Base-by-base conservation (phyloP, 768 basidiomycete genomes). In the Fomitopsis pulvina region DNA sequence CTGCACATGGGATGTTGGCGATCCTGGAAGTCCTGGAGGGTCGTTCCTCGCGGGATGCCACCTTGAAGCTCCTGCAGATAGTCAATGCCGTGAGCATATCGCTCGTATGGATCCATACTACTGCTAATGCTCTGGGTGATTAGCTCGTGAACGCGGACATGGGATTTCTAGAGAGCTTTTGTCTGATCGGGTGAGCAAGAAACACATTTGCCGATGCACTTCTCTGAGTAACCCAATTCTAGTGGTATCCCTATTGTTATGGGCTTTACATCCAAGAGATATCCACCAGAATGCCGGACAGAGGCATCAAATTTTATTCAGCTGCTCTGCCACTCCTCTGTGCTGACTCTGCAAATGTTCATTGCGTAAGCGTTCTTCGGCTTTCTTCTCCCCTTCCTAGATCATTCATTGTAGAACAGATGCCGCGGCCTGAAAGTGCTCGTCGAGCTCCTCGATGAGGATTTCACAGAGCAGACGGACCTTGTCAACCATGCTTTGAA, bases 201-300 rank as follows among this genome's bases (percentile, higher is more conserved):
- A n/a, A 22, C 24, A 32, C 32, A 22, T 28, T 41, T 22, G 28
- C 26, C 20, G 41, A 12, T 21, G 48, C n/a, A 34, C 50, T 26
- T 48, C 38, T 29, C 20, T 28, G 2, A 42, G 40, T 50, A 18
- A 32, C 38, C 22, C 54, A 7, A 12, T 14, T 29, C 11, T 49
- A 87, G 92, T 26, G 95, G 95, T 12, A 97, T 97, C 53, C 93
- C 96, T 12, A 87, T 97, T 14, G 85, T 98, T 72, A 93, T 96
- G 83, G 83, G 85, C 40, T 98, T 94, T 63, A 93, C 95, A 0
- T 92, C 91, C 10, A 97, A 95, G 72, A 91, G 87, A 58, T 92
- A 90, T 61, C 85, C 93, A 1, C 82, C 88, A 11, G 93, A 96
- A 63, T 96, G 93, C 59, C 83, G 96, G 29, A 67, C 89, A n/a